Evolutionary conservation across 2,329 filamentous ascomycete species (phyloP).

Genomic region (Alternaria viburni): DNA sequence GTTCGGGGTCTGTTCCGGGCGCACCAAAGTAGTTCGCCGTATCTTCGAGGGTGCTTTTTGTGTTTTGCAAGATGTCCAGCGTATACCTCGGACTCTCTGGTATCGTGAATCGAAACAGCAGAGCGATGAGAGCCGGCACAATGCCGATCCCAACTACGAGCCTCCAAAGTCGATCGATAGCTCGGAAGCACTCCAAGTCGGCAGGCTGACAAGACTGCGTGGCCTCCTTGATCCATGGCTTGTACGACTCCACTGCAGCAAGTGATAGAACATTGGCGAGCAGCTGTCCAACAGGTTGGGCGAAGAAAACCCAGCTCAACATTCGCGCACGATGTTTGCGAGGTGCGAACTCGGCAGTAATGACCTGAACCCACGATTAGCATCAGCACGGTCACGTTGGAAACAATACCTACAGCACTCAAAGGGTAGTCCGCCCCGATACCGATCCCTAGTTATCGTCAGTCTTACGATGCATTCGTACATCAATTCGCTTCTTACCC

Average conservation of each 20-base stretch:
- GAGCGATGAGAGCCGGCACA: conserved; percentile 39
- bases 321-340: conserved; percentile 48
- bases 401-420: conserved; percentile 31
- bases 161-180: conserved; percentile 50
- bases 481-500: conserved; percentile 28
- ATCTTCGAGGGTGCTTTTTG: conserved; percentile 39
- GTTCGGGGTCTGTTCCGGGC: conserved; percentile 31
- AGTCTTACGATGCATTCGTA: not conserved
- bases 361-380: conserved; percentile 24
- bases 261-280: conserved; percentile 40
- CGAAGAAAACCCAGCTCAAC: conserved; percentile 51
- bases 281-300: conserved; percentile 51
- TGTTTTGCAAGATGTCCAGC: conserved; percentile 48
- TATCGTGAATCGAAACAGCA: conserved; percentile 50
- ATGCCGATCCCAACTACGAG: conserved; percentile 50
- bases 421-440: conserved; percentile 50
- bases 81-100: conserved; percentile 51
- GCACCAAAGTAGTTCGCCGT: conserved; percentile 42
- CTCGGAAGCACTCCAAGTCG: conserved; percentile 33
- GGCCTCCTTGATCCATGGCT: conserved; percentile 28
- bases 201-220: conserved; percentile 19
- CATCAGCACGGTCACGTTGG: not conserved
- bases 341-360: conserved; percentile 50
- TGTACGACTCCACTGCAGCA: conserved; percentile 35
- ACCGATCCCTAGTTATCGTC: conserved; percentile 32